These are phyloP conservation scores for Diatrype stigma DNA, from an alignment of 2,329 filamentous ascomycete species.

Conservation along the genomic window DNA sequence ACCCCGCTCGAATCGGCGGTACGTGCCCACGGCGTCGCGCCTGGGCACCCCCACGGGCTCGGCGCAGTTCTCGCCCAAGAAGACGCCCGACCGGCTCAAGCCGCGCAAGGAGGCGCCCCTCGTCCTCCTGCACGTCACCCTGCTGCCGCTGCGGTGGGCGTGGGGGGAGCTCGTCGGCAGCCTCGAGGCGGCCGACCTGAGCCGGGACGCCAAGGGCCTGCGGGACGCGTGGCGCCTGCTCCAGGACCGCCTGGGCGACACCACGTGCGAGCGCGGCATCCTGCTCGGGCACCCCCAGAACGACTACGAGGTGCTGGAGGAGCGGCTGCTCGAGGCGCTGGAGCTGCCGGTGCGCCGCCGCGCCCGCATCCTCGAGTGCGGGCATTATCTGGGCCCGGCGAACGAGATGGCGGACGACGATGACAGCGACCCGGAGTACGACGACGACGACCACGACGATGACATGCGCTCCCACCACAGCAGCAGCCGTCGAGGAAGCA, in stretches of 20 bases:
- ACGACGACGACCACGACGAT: slow-evolving; percentile 36
- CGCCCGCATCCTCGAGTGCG: slow-evolving; percentile 70
- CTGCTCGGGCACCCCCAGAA: slow-evolving; percentile 74
- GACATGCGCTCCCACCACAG: neutral
- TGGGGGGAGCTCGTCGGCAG: slow-evolving; percentile 55
- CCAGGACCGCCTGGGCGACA: slow-evolving; percentile 67
- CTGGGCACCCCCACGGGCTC: slow-evolving; percentile 51
- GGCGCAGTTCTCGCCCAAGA: slow-evolving; percentile 52
- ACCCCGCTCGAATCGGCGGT: slow-evolving; percentile 49
- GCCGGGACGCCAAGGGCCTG: slow-evolving; percentile 43
- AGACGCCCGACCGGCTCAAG: slow-evolving; percentile 55
- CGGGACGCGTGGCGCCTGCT: slow-evolving; percentile 63
- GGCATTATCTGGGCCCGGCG: slow-evolving; percentile 66
- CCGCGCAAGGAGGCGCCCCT: slow-evolving; percentile 58
- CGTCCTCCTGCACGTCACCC: slow-evolving; percentile 72
- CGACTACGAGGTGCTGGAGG: slow-evolving; percentile 76
- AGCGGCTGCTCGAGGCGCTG: slow-evolving; percentile 69
- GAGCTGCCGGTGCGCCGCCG: slow-evolving; percentile 61
- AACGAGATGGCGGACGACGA: slow-evolving; percentile 43
- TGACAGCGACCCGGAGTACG: slow-evolving; percentile 41
- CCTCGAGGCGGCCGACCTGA: slow-evolving; percentile 27
- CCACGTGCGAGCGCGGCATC: slow-evolving; percentile 68
- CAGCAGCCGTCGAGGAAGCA: slow-evolving; percentile 14
- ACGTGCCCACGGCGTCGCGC: slow-evolving; percentile 48
- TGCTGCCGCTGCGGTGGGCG: slow-evolving; percentile 65